Conservation (phyloP, 768 basidiomycete species). For the Exsudoporus frostii region DNA sequence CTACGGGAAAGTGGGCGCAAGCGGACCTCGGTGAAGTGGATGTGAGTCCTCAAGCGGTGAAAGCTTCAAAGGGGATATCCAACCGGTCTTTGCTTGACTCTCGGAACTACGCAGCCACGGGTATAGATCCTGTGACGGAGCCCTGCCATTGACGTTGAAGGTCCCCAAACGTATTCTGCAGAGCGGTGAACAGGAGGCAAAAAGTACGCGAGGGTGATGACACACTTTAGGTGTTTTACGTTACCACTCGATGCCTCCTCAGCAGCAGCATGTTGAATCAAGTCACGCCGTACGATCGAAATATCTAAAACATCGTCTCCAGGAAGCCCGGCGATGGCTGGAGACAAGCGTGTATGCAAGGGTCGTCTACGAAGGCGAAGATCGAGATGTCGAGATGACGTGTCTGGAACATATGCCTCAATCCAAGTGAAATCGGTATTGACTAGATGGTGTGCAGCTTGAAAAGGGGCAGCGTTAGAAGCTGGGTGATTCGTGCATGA, state of each 20-base stretch:
- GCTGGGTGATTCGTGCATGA: background rate
- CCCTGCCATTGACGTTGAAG: constrained; percentile 82
- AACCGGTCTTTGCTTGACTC: constrained; percentile 7
- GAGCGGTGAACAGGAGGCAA: background rate
- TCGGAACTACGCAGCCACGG: constrained; percentile 51
- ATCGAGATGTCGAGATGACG: constrained; percentile 34
- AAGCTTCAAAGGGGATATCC: constrained; percentile 35
- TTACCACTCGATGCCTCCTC: constrained; percentile 25
- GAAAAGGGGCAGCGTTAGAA: background rate
- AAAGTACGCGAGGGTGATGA: background rate
- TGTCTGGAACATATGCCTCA: constrained; percentile 8
- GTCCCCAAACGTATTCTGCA: constrained; percentile 67
- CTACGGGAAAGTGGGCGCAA: background rate
- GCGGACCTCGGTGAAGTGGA: constrained; percentile 23
- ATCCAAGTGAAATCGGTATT: constrained; percentile 20
- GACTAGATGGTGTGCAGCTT: constrained; percentile 9
- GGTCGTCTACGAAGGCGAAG: constrained; percentile 49
- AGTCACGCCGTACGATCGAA: constrained; percentile 57
- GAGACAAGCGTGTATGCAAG: constrained; percentile 53
- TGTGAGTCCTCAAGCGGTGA: constrained; percentile 35
- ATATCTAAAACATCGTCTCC: constrained; percentile 62
- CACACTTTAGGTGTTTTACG: constrained; percentile 25
- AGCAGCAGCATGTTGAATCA: constrained; percentile 50
- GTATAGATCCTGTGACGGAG: constrained; percentile 69
- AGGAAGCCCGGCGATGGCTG: constrained; percentile 57